phyloP scores from a whole-genome alignment of 2,329 filamentous ascomycete genomes.

The Xylariaceae sp. region DNA sequence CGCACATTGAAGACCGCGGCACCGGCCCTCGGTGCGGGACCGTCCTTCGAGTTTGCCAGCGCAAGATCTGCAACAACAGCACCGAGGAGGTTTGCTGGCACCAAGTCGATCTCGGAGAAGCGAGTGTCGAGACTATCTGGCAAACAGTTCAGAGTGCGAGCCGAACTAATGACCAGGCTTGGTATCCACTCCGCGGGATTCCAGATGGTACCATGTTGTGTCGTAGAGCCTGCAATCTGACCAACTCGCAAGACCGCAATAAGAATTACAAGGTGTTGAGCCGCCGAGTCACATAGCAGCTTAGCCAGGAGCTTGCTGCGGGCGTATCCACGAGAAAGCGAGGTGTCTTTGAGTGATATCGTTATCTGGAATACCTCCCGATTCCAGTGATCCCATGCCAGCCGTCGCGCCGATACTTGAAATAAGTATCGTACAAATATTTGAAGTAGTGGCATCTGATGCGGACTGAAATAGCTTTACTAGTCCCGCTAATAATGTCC shows the following conservation, averaged over 20 bases:
- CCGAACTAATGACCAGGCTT: constrained; percentile 10
- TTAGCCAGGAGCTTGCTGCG: constrained; percentile 10
- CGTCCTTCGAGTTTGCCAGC: background rate
- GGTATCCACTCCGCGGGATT: constrained; percentile 11
- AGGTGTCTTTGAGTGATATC: background rate
- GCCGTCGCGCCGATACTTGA: constrained; percentile 8
- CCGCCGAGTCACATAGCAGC: constrained; percentile 6
- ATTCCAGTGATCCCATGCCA: background rate
- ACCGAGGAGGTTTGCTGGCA: constrained; percentile 10
- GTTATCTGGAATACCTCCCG: background rate
- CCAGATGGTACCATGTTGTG: constrained; percentile 4
- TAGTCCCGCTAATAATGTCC: constrained; percentile 17
- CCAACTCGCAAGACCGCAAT: constrained; percentile 4
- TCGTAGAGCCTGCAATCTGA: constrained; percentile 10
- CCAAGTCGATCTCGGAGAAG: constrained; percentile 12
- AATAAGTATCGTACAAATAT: background rate
- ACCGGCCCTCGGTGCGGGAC: background rate
- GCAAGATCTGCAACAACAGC: constrained; percentile 6
- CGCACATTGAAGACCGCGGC: constrained; percentile 12
- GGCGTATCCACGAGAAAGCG: constrained; percentile 4
- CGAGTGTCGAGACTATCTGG: constrained; percentile 6
- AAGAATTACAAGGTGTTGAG: background rate
- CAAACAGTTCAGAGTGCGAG: constrained; percentile 2
- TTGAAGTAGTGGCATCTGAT: constrained; percentile 1
- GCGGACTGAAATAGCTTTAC: constrained; percentile 22